Evolutionary conservation across 495 filamentous ascomycete genomes (phyloP).

Genomic region (Tuber microsphaerosporum): DNA sequence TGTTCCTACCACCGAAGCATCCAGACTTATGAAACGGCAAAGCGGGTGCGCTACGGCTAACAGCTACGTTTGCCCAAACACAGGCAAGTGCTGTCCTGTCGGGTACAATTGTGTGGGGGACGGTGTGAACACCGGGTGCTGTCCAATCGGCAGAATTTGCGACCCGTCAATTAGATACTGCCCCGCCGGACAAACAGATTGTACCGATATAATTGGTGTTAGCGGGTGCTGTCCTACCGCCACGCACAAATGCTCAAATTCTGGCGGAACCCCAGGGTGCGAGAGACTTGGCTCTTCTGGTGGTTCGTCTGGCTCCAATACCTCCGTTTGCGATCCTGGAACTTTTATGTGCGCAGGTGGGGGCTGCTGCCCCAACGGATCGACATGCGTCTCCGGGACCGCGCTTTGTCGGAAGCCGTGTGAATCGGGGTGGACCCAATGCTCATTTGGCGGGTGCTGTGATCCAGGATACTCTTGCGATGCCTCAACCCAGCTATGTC

Average conservation of each 20-base stretch:
- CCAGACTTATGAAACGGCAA: constrained; percentile 8
- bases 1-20: background rate
- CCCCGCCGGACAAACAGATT: constrained; percentile 1
- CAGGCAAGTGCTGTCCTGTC: background rate
- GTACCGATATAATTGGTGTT: constrained; percentile 2
- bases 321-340: background rate
- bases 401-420: constrained; percentile 8
- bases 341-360: constrained; percentile 9
- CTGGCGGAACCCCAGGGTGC: constrained; percentile 3
- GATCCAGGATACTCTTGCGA: constrained; percentile 9
- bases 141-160: constrained; percentile 5
- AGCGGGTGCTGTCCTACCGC: constrained; percentile 20
- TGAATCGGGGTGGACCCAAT: background rate
- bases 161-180: background rate
- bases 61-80: background rate
- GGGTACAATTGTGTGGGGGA: constrained; percentile 5
- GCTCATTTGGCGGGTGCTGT: constrained; percentile 19
- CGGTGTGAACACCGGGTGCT: background rate
- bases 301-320: background rate
- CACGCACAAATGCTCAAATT: constrained; percentile 10
- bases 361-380: constrained; percentile 14
- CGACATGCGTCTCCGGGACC: constrained; percentile 13
- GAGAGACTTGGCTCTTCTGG: background rate
- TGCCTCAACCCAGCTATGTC: background rate
- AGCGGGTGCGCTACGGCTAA: background rate